A percentile compares a stretch with the other conserved stretches of the same genome.
Conservation (phyloP, 2,329 filamentous ascomycete species). For the Apiospora pterosperma region DNA sequence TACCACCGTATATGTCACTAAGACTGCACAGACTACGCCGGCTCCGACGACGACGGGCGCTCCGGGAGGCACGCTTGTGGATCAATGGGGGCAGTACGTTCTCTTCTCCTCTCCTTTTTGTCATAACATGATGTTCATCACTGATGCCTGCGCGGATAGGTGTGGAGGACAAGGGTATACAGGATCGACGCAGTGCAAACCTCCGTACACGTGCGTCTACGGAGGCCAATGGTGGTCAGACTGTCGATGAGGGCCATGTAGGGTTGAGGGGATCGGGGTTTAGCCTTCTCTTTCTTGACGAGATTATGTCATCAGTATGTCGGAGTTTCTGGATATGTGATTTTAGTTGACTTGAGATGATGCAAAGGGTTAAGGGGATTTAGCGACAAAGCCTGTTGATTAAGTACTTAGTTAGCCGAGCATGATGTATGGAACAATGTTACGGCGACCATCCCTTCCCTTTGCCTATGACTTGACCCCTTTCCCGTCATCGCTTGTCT, state of each 20-base stretch:
- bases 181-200: not conserved
- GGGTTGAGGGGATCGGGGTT: too few species aligned
- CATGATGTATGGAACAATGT: not conserved
- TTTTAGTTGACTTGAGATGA: not conserved
- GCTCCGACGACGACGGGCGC: not conserved
- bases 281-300: not conserved
- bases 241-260: not conserved
- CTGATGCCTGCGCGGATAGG: not conserved
- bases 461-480: too few species aligned
- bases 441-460: too few species aligned
- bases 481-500: too few species aligned
- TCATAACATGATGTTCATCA: too few species aligned
- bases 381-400: not conserved
- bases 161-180: not conserved
- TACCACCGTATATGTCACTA: not conserved
- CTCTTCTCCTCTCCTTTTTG: not conserved
- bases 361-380: not conserved
- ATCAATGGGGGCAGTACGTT: constrained; percentile 31
- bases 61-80: constrained; percentile 15
- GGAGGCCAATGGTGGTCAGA: not conserved
- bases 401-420: not conserved
- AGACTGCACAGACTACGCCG: not conserved
- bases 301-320: not conserved
- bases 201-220: not conserved
- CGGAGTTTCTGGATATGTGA: not conserved